Evolutionary conservation across 1,139 yeast genomes (phyloP).

Genomic region (Blastobotrys elegans): DNA sequence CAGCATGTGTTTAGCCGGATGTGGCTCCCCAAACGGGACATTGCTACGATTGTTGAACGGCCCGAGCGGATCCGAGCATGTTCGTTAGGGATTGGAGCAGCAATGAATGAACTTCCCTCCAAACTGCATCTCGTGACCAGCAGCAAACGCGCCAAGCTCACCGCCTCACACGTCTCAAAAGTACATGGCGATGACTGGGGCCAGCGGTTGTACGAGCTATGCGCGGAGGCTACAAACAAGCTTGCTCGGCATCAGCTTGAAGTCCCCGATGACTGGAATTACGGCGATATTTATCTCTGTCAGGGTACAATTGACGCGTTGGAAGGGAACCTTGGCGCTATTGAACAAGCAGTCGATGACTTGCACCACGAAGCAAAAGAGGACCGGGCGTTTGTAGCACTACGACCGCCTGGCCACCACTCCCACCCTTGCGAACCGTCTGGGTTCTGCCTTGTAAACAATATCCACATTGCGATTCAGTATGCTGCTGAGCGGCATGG

Average conservation of each 20-base stretch:
- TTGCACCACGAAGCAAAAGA: conserved; percentile 38
- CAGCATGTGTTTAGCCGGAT: conserved; percentile 66
- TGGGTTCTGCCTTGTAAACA: conserved; percentile 81
- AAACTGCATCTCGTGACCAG: conserved; percentile 51
- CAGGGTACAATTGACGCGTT: conserved; percentile 66
- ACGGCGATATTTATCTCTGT: conserved; percentile 75
- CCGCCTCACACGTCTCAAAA: conserved; percentile 54
- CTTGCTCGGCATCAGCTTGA: conserved; percentile 56
- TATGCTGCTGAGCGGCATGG: conserved; percentile 63
- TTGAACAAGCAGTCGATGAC: conserved; percentile 67
- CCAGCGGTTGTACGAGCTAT: conserved; percentile 50
- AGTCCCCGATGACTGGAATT: conserved; percentile 78
- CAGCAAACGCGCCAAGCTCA: conserved; percentile 44
- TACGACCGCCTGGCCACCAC: conserved; percentile 88
- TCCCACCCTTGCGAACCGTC: conserved; percentile 81
- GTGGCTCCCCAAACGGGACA: conserved; percentile 70
- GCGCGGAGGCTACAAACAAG: conserved; percentile 55
- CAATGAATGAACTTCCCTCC: conserved; percentile 64
- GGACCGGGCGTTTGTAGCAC: conserved; percentile 61
- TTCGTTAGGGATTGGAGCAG: conserved; percentile 74
- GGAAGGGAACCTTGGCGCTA: conserved; percentile 75
- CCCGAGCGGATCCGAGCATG: conserved; percentile 78
- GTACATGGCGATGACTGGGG: conserved; percentile 84
- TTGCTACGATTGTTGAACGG: conserved; percentile 71
- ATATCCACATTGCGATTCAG: conserved; percentile 77